These are phyloP conservation scores for Ormosia semicastrata DNA, from an alignment of 306 rosid species.

Conservation along the genomic window DNA sequence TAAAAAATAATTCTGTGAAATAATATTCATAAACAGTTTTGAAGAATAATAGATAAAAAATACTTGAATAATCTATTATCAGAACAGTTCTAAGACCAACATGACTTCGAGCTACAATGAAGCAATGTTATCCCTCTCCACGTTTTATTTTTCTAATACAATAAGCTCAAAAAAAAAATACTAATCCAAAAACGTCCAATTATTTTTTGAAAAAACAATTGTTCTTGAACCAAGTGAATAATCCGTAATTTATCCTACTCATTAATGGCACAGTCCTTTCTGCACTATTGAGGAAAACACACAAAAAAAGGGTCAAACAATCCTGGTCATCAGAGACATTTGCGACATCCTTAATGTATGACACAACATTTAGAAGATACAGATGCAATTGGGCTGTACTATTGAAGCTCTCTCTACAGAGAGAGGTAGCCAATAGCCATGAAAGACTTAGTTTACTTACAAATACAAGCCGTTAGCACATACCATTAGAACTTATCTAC, in stretches of 20 bases:
- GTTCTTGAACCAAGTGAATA: neutral
- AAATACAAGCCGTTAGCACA: constrained; percentile 63
- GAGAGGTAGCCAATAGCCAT: constrained; percentile 20
- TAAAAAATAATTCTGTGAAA: neutral
- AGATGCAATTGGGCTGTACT: constrained; percentile 10
- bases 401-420: constrained; percentile 12
- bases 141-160: too few species aligned
- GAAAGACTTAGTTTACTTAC: constrained; percentile 56
- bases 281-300: neutral
- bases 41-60: neutral
- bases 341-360: neutral
- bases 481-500: constrained; percentile 48
- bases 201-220: neutral
- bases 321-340: neutral
- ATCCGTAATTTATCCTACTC: neutral
- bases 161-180: too few species aligned
- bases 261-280: neutral
- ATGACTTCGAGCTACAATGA: neutral
- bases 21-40: neutral
- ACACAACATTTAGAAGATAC: neutral
- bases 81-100: neutral
- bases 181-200: neutral
- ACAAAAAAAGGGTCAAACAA: neutral
- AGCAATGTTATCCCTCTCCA: too few species aligned
- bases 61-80: neutral